These are phyloP conservation scores for Cutaneotrichosporon cavernicola DNA, from an alignment of 1,284 basidiomycete genomes.

Conservation along the genomic window DNA sequence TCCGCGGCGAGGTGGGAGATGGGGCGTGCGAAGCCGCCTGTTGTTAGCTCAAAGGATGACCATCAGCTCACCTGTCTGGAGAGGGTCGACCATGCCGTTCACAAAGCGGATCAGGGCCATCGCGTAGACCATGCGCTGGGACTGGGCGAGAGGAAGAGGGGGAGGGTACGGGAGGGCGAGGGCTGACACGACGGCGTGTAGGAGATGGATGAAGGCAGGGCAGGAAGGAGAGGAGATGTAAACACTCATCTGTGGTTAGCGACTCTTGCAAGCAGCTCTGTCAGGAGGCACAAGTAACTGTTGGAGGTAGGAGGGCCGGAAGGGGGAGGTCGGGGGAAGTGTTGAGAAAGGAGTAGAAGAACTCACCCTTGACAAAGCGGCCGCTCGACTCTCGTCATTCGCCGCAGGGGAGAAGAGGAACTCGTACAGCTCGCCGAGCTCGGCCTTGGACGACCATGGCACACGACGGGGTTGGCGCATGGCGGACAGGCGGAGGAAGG, in stretches of 20 bases:
- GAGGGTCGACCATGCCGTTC: conserved; percentile 90
- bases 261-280: background rate
- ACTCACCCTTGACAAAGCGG: conserved; percentile 71
- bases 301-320: no score
- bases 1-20: conserved; percentile 85
- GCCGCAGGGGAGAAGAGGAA: conserved; percentile 73
- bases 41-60: background rate
- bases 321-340: background rate
- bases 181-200: conserved; percentile 65
- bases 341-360: background rate
- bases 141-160: conserved; percentile 59
- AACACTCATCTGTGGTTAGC: conserved; percentile 61
- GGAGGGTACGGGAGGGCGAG: conserved; percentile 58
- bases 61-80: conserved; percentile 69
- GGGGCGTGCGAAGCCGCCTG: conserved; percentile 69
- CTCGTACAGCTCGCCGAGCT: conserved; percentile 76
- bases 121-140: conserved; percentile 62
- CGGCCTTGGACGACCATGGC: conserved; percentile 71
- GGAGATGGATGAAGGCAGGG: conserved; percentile 61
- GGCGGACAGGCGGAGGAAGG: conserved; percentile 4
- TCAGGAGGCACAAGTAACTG: no score
- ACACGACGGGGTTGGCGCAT: conserved; percentile 80
- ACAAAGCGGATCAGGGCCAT: conserved; percentile 76
- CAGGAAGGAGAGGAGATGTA: conserved; percentile 68
- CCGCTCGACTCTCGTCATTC: conserved; percentile 60